Percentiles rank a stretch among this genome's conserved stretches.
Evolutionary conservation across 225 moss, liverwort and hornwort genomes (phyloP).

Genomic region (Pseudoscleropodium purum): DNA sequence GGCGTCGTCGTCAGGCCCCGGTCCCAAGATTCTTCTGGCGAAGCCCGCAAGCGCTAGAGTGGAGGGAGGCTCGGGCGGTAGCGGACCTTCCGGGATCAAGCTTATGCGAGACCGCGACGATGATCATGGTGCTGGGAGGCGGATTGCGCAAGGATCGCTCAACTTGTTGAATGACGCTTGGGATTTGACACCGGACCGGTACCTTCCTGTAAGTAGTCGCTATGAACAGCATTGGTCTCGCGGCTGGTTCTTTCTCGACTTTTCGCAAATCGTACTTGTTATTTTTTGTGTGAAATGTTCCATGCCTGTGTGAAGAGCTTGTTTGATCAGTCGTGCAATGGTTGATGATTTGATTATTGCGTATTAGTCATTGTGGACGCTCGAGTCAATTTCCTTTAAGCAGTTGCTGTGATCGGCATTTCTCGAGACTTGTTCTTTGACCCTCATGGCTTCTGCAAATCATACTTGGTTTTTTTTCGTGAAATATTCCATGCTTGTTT

Average conservation of each 20-base stretch:
- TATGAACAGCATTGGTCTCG: background rate
- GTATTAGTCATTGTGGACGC: background rate
- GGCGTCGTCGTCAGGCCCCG: conserved; percentile 17
- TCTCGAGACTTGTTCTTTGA: background rate
- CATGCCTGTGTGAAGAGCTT: background rate
- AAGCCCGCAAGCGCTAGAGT: conserved; percentile 60
- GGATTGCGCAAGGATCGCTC: conserved; percentile 64
- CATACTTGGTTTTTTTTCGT: no score
- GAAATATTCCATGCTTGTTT: no score
- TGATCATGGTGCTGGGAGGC: conserved; percentile 55
- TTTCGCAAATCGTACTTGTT: background rate
- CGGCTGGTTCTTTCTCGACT: background rate
- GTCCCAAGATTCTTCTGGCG: conserved; percentile 80
- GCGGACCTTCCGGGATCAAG: conserved; percentile 50
- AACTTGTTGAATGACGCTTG: conserved; percentile 74
- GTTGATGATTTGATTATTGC: background rate
- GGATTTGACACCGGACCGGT: conserved; percentile 76
- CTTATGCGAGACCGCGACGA: conserved; percentile 95
- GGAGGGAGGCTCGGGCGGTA: conserved; percentile 26
- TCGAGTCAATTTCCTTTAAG: conserved; percentile 28
- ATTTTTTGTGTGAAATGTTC: background rate
- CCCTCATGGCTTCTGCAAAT: no score
- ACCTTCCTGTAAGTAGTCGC: conserved; percentile 48
- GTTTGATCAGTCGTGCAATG: background rate
- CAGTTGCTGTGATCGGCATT: background rate